Evolutionary conservation across 768 basidiomycete species (phyloP), one percentile per base, ranked within the genome.

Genomic region (Podaxis sp.): DNA sequence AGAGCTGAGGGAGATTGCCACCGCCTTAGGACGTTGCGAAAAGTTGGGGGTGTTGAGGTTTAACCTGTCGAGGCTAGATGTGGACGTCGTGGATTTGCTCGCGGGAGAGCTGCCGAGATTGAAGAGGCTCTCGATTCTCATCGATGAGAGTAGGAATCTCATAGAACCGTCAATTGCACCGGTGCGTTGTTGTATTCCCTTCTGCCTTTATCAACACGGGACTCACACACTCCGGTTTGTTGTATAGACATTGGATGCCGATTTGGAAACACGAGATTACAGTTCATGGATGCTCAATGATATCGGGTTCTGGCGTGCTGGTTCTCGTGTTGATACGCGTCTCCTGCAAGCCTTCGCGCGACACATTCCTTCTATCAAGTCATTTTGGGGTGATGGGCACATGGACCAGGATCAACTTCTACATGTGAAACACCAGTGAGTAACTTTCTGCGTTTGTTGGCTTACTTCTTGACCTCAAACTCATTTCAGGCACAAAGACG

Each of bases 261-360:
- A 72, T 4, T 65, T 80, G 52, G 65, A 67, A 46, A 59, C 63
- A 6, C 74, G 75, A 2, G 58, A 38, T 36, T 79, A 76, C 65
- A 38, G 30, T 5, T 50, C 72, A 36, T 81, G 80, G 78, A 71
- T 72, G 15, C 68, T 80, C 15, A 66, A 70, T 51, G 75, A 79
- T 61, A 65, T 81, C 22, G 74, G 72, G 8, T 69, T 81, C 17
- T 78, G 75, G 74, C 71, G 75, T 49, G 72, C 74, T 22, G 78
- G 75, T 3, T 63, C 66, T 7, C 67, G 70, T 30, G 33, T 76
- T 33, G 78, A 78, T 59, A 53, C 52, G 1, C 70, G 71, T 13
- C 72, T 69, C 13, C 75, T 79, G 76, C 36, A 62, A 8, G 65
- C 72, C 1, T 64, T 78, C 28, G 71, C 72, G 2, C 64, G 56